Evolutionary conservation across 164 flowering plant genomes (phyloP).

Genomic region (Vitis vinifera): ASM3070453v1 NC_081809.1:5672001-5672500

Average conservation of each 20-base stretch:
- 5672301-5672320: slow-evolving; percentile 16
- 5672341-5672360: slow-evolving; percentile 20
- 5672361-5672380: slow-evolving; percentile 8
- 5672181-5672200: slow-evolving; percentile 7
- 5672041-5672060: background rate
- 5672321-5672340: slow-evolving; percentile 22
- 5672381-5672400: background rate
- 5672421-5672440: background rate
- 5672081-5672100: slow-evolving; percentile 25
- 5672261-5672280: slow-evolving; percentile 19
- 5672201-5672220: slow-evolving; percentile 16
- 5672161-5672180: slow-evolving; percentile 5
- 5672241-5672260: slow-evolving; percentile 15
- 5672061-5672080: background rate
- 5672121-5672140: slow-evolving; percentile 21
- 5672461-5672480: slow-evolving; percentile 19
- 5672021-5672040: background rate
- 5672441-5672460: slow-evolving; percentile 11
- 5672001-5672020: background rate
- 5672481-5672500: slow-evolving; percentile 30
- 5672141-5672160: slow-evolving; percentile 9
- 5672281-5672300: slow-evolving; percentile 20
- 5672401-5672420: slow-evolving; percentile 7
- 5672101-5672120: slow-evolving; percentile 18
- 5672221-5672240: slow-evolving; percentile 25